These are phyloP conservation scores for Axilococcus clingmanii DNA, from an alignment of 139 green algal genomes.

Conservation along the genomic window DNA sequence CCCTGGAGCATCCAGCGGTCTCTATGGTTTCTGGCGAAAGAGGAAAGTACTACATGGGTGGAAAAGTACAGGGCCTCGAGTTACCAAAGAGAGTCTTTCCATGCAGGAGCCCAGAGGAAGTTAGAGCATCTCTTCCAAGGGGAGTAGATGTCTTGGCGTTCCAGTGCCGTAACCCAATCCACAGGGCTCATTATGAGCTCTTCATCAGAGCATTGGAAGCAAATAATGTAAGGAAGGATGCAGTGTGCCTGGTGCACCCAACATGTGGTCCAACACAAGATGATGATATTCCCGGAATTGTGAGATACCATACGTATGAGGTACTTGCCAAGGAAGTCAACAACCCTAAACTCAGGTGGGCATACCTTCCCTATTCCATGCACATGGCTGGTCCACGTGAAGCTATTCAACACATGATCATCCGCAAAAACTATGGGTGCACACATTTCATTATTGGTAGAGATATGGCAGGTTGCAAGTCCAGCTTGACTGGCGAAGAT, in stretches of 20 bases:
- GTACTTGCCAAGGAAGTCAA: slow-evolving; percentile 76
- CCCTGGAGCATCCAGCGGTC: slow-evolving; percentile 83
- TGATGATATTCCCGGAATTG: slow-evolving; percentile 90
- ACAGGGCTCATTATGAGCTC: slow-evolving; percentile 87
- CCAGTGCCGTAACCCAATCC: slow-evolving; percentile 91
- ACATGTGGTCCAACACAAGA: slow-evolving; percentile 85
- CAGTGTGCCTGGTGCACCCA: slow-evolving; percentile 81
- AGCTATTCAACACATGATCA: slow-evolving; percentile 93
- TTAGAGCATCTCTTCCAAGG: slow-evolving; percentile 59
- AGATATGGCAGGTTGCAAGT: slow-evolving; percentile 90
- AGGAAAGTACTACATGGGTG: slow-evolving; percentile 42
- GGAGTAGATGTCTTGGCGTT: slow-evolving; percentile 81
- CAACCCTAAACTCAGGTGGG: slow-evolving; percentile 73
- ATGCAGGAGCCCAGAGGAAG: slow-evolving; percentile 62
- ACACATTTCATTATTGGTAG: slow-evolving; percentile 94
- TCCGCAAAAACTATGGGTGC: slow-evolving; percentile 91
- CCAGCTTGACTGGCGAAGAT: slow-evolving; percentile 67
- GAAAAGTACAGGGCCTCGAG: slow-evolving; percentile 60
- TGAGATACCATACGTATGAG: slow-evolving; percentile 89
- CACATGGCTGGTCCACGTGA: slow-evolving; percentile 88
- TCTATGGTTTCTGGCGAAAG: slow-evolving; percentile 85
- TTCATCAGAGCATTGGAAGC: slow-evolving; percentile 80
- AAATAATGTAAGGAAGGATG: slow-evolving; percentile 52
- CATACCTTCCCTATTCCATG: slow-evolving; percentile 92
- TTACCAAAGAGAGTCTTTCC: slow-evolving; percentile 76